Evolutionary conservation across 139 green algal species (phyloP), one percentile per base, ranked within the genome.

Genomic region (Mesotaenium endlicherianum): DNA sequence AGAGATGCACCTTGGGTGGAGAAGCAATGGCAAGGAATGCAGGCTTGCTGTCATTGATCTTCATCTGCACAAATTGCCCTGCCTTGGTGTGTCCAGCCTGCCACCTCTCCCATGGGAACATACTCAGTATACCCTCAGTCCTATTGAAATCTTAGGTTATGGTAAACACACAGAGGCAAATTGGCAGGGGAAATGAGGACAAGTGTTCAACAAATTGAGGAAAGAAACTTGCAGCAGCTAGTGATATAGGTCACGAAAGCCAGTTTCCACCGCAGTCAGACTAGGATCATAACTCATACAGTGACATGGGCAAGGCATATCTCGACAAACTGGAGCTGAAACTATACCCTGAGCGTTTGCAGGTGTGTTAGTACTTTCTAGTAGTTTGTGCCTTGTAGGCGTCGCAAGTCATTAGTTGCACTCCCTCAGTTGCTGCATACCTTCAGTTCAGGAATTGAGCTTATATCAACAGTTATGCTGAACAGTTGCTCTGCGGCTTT

Each of bases 1-100:
- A 60, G 4, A 6, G 69, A 8, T n/a, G 26, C 36, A 80, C 58
- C 60, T 80, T 84, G 30, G 40, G 95, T 0, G 92, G 45, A 0
- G 93, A 97, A 1, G 95, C 93, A 71, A 98, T 97, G 36, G 95
- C 95, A 68, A 97, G 95, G 88, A 97, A 97, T 68, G 93, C 91
- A 20, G 94, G 76, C 90, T 97, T 97, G 81, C 80, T 87, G 40
- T 96, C 93, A 42, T 82, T 87, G 0, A 91, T 77, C 83, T 93
- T 93, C 47, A 92, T 67, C 88, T 93, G 94, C 42, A 98, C 80
- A 81, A 92, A 98, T 86, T 98, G 95, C 0, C 95, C 95, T 0
- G 93, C 87, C 72, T 90, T 94, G 2, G 92, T 94, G 88, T 97
- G 97, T 2, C 77, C 82, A 8, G 87, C 59, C 75, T 82, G 75